Evolutionary conservation across 78 protist species (phyloP).

Genomic region (Emiliania huxleyi): DNA sequence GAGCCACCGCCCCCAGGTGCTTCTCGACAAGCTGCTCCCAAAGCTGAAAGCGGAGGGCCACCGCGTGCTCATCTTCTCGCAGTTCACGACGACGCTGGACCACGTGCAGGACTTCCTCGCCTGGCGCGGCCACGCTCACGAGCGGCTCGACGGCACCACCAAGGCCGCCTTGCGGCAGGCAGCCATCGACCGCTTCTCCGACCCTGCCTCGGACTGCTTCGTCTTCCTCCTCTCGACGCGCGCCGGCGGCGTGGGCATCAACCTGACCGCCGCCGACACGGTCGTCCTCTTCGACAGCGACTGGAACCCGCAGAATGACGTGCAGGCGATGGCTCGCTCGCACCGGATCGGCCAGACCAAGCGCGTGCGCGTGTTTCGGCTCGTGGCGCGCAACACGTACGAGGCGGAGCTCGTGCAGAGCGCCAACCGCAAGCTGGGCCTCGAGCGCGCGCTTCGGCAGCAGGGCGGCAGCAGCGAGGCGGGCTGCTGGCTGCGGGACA

Average conservation of each 20-base stretch:
- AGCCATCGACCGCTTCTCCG: conserved; percentile 84
- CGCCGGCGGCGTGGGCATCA: conserved; percentile 73
- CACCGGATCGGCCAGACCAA: conserved; percentile 70
- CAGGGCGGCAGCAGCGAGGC: conserved; percentile 11
- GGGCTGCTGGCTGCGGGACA: background rate
- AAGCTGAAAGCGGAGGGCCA: conserved; percentile 19
- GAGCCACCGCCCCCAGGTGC: conserved; percentile 18
- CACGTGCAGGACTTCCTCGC: conserved; percentile 73
- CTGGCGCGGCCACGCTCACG: conserved; percentile 66
- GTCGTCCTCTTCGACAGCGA: conserved; percentile 86
- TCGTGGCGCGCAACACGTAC: conserved; percentile 48
- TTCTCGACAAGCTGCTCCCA: conserved; percentile 81
- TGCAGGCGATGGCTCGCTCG: conserved; percentile 60
- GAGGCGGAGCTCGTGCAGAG: conserved; percentile 60
- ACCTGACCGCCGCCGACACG: conserved; percentile 87
- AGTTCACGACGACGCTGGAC: conserved; percentile 90
- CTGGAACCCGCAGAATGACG: conserved; percentile 65
- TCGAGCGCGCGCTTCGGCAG: conserved; percentile 51
- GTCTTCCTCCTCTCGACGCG: conserved; percentile 91
- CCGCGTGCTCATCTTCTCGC: conserved; percentile 57
- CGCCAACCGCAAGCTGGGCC: conserved; percentile 59
- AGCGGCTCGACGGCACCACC: conserved; percentile 93
- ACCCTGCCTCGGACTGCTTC: conserved; percentile 54
- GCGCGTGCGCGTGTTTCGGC: conserved; percentile 47
- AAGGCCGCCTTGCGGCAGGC: conserved; percentile 82